phyloP scores from a whole-genome alignment of 129 eudicot species.

The Silybum marianum region DNA sequence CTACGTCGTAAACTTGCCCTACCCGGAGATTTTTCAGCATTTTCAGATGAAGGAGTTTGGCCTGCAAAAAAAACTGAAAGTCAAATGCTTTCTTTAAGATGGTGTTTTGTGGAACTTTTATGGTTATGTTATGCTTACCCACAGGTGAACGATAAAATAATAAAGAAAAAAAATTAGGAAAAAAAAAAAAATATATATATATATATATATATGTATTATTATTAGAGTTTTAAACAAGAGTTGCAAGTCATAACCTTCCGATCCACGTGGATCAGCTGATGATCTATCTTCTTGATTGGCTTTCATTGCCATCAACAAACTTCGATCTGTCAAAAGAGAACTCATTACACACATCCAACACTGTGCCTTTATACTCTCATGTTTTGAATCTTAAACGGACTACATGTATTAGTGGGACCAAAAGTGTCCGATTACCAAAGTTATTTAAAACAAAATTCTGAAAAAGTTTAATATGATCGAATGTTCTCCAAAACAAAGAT shows the following conservation, averaged over 20 bases:
- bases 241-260: constrained; percentile 52
- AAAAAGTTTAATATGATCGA: neutral
- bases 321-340: constrained; percentile 27
- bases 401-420: neutral
- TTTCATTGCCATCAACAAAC: constrained; percentile 32
- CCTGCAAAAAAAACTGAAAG: constrained; percentile 40
- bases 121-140: neutral
- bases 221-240: neutral
- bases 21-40: constrained; percentile 44
- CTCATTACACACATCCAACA: constrained; percentile 10
- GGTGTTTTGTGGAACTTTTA: constrained; percentile 1
- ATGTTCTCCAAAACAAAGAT: neutral
- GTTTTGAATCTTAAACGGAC: neutral
- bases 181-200: too few species aligned
- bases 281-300: constrained; percentile 41
- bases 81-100: neutral
- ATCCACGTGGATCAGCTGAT: constrained; percentile 41
- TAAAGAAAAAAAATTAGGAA: neutral
- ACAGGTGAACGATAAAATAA: constrained; percentile 2
- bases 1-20: constrained; percentile 52
- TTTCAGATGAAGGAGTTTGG: constrained; percentile 49
- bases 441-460: neutral
- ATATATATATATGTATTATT: too few species aligned
- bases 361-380: neutral
- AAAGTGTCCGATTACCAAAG: neutral